These are phyloP conservation scores for Elongisporangium undulatum DNA, from an alignment of 352 stramenopile species.

Conservation along the genomic window DNA sequence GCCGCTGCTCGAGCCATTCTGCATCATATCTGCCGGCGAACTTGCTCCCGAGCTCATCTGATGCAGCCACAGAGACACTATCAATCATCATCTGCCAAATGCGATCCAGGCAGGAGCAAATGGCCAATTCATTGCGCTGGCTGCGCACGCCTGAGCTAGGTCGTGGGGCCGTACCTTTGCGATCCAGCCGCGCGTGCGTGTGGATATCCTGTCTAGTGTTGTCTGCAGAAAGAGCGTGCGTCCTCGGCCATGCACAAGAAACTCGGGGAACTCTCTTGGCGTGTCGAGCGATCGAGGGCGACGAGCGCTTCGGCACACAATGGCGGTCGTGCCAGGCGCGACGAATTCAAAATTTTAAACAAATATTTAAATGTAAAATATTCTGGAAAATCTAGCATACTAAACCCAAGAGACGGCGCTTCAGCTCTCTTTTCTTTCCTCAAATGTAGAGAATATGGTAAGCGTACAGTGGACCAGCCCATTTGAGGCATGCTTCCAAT, in stretches of 20 bases:
- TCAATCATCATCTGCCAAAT: neutral
- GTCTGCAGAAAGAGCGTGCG: neutral
- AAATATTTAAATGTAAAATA: constrained; percentile 22
- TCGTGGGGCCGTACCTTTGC: neutral
- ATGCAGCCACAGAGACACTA: neutral
- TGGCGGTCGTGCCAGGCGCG: neutral
- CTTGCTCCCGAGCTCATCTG: neutral
- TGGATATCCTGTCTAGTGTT: neutral
- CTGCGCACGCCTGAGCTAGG: no score
- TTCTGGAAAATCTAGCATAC: neutral
- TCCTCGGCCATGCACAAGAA: neutral
- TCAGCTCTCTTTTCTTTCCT: neutral
- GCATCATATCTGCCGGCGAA: neutral
- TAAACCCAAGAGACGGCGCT: neutral
- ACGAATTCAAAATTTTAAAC: constrained; percentile 11
- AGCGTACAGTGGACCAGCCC: neutral
- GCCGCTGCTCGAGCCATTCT: neutral
- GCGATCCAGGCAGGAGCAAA: neutral
- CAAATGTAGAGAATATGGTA: constrained; percentile 1
- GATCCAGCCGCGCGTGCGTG: neutral
- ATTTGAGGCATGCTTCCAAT: neutral
- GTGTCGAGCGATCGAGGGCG: constrained; percentile 5
- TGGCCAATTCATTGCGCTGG: neutral
- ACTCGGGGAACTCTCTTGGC: neutral
- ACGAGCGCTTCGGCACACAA: neutral